Conservation (phyloP, 2,329 filamentous ascomycete species). For the Ambrosiella cleistominuta region DNA sequence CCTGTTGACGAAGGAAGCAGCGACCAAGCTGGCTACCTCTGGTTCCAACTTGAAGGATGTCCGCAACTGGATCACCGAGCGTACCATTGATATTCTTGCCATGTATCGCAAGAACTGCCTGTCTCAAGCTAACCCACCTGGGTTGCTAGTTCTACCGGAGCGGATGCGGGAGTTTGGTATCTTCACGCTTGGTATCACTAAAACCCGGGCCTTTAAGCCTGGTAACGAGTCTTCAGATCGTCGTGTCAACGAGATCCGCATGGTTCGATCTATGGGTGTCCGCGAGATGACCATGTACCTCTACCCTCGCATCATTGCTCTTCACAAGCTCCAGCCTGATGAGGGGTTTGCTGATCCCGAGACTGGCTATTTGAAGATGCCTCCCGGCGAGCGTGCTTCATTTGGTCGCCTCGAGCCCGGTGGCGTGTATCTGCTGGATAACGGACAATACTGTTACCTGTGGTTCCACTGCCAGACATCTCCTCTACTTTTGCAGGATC, state of each 20-base stretch:
- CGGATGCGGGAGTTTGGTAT: conserved; percentile 92
- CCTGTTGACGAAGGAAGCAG: conserved; percentile 83
- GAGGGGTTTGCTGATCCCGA: conserved; percentile 83
- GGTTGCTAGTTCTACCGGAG: conserved; percentile 87
- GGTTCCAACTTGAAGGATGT: conserved; percentile 71
- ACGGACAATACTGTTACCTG: conserved; percentile 76
- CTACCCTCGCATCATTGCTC: conserved; percentile 79
- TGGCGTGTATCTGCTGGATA: conserved; percentile 86
- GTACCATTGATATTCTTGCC: conserved; percentile 80
- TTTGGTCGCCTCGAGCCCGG: conserved; percentile 83
- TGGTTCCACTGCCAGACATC: conserved; percentile 91
- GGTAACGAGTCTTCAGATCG: conserved; percentile 82
- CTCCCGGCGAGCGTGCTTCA: conserved; percentile 60
- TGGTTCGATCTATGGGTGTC: conserved; percentile 75
- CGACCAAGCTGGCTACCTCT: conserved; percentile 56
- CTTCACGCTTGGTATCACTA: conserved; percentile 82
- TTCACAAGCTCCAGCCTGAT: conserved; percentile 74
- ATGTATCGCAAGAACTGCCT: conserved; percentile 88
- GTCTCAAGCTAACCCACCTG: conserved; percentile 63
- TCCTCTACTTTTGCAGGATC: conserved; percentile 73
- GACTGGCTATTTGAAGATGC: conserved; percentile 74
- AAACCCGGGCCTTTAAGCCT: conserved; percentile 83
- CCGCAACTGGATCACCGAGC: conserved; percentile 66
- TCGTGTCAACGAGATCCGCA: conserved; percentile 75
- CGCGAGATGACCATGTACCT: conserved; percentile 79